Percentiles rank a stretch among this genome's conserved stretches.
These are phyloP conservation scores for Xylaria digitata DNA, from an alignment of 2,329 filamentous ascomycete species.

Conservation along the genomic window DNA sequence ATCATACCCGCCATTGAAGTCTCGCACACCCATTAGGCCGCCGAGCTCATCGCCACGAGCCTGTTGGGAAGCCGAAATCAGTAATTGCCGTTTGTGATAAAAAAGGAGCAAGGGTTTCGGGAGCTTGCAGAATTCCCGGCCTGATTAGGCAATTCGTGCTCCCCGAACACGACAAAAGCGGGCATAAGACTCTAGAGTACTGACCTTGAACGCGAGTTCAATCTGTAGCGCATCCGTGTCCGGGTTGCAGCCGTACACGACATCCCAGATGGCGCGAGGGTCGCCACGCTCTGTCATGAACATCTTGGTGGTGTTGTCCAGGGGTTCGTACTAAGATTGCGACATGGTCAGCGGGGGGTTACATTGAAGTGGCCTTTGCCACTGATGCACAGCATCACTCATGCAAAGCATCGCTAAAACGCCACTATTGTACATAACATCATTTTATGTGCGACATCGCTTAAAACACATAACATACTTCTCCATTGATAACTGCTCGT, in stretches of 20 bases:
- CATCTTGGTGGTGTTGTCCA: conserved; percentile 60
- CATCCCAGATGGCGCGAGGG: conserved; percentile 55
- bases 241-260: conserved; percentile 56
- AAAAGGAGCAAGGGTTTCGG: neutral
- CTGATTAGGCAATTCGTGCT: neutral
- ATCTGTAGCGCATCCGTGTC: conserved; percentile 55
- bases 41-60: conserved; percentile 49
- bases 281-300: conserved; percentile 60
- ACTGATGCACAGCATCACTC: conserved; percentile 7
- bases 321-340: conserved; percentile 52
- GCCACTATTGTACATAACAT: neutral
- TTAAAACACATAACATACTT: conserved; percentile 49
- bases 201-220: conserved; percentile 51
- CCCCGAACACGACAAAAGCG: neutral
- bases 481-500: conserved; percentile 58
- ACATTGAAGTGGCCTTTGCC: conserved; percentile 14
- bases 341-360: conserved; percentile 25
- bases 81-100: neutral
- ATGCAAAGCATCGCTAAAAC: neutral
- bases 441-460: no score
- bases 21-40: conserved; percentile 55
- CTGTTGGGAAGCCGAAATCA: neutral
- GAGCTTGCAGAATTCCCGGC: neutral
- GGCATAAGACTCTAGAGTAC: neutral
- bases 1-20: conserved; percentile 54